A percentile compares a stretch with the other conserved stretches of the same genome.
Conservation (phyloP, 805 yeast species). For the Zygosaccharomyces pseudorouxii region DNA sequence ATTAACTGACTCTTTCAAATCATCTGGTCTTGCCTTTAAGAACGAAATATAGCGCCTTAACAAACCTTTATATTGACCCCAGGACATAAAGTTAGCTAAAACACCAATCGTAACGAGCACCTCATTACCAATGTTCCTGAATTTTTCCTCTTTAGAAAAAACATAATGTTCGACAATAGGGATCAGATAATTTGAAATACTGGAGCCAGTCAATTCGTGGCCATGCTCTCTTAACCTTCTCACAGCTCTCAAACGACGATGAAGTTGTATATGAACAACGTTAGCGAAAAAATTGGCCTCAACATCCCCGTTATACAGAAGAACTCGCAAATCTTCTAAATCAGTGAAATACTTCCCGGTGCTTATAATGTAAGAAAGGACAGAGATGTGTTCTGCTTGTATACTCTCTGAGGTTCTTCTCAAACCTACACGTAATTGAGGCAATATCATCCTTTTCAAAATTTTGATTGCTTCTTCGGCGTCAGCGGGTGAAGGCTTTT, state of each 20-base stretch:
- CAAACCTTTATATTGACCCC: constrained; percentile 78
- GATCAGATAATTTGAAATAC: constrained; percentile 71
- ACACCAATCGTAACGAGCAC: constrained; percentile 57
- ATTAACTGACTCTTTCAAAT: constrained; percentile 52
- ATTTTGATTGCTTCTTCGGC: constrained; percentile 32
- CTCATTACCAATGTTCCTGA: constrained; percentile 59
- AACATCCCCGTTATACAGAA: constrained; percentile 64
- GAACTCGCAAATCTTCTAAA: constrained; percentile 59
- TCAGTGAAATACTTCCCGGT: constrained; percentile 43
- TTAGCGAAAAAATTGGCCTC: constrained; percentile 79
- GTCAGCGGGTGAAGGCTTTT: constrained; percentile 25
- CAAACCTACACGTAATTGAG: constrained; percentile 62
- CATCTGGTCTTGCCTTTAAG: constrained; percentile 43
- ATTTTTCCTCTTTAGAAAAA: constrained; percentile 51
- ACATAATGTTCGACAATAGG: constrained; percentile 85
- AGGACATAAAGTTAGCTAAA: constrained; percentile 55
- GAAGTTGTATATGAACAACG: constrained; percentile 76
- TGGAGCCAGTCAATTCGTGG: constrained; percentile 44
- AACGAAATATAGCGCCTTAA: constrained; percentile 60
- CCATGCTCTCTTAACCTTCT: constrained; percentile 53
- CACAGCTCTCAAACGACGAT: constrained; percentile 81
- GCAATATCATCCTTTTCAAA: constrained; percentile 54
- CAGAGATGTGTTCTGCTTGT: constrained; percentile 64
- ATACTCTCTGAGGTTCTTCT: constrained; percentile 55
- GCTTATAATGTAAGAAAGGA: constrained; percentile 60